Evolutionary conservation across 164 flowering plant species (phyloP).

Genomic region (Aristolochia contorta): DNA sequence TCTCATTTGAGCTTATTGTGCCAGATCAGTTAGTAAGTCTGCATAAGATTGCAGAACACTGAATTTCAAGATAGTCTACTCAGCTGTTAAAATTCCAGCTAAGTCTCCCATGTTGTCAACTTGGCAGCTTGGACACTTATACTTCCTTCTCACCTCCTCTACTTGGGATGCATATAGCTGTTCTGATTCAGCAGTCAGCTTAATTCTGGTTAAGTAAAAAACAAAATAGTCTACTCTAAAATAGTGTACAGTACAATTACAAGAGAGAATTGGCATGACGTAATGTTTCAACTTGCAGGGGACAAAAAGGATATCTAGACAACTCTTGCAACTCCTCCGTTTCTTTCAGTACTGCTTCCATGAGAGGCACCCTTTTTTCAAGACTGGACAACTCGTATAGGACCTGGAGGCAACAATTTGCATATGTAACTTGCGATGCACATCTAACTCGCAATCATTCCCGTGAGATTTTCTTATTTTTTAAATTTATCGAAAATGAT

Average conservation of each 20-base stretch:
- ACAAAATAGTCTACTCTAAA: too few species aligned
- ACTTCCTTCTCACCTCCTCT: slow-evolving; percentile 50
- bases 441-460: too few species aligned
- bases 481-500: too few species aligned
- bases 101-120: slow-evolving; percentile 33
- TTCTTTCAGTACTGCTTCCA: slow-evolving; percentile 37
- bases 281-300: too few species aligned
- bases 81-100: too few species aligned
- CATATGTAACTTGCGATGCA: too few species aligned
- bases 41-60: too few species aligned
- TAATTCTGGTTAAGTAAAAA: slow-evolving; percentile 35
- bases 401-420: slow-evolving; percentile 25
- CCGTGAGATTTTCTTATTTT: too few species aligned
- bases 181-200: slow-evolving; percentile 59
- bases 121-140: slow-evolving; percentile 52
- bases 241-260: neutral
- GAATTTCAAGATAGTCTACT: too few species aligned
- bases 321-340: slow-evolving; percentile 44
- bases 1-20: too few species aligned
- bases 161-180: slow-evolving; percentile 29
- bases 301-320: slow-evolving; percentile 48
- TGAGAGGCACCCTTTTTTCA: slow-evolving; percentile 34
- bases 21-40: too few species aligned
- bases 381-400: slow-evolving; percentile 33
- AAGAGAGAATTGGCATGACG: neutral